Conservation (phyloP, 140 eudicot genomes). For the Oenanthe javanica region DNA sequence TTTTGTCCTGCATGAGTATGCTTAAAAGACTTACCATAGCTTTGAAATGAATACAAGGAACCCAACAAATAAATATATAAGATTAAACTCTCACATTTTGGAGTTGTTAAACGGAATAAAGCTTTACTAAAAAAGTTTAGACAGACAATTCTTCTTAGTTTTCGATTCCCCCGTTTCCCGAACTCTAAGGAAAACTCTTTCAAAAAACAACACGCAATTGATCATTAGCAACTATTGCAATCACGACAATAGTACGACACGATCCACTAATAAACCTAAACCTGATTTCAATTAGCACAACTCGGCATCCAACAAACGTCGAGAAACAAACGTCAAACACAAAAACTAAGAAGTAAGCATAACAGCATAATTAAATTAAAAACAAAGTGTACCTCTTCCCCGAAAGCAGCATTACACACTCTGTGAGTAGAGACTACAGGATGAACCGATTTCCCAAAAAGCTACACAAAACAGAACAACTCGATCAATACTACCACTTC, state of each 20-base stretch:
- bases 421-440: neutral
- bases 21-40: neutral
- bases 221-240: neutral
- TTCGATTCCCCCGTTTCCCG: neutral
- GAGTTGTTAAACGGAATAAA: neutral
- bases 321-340: neutral
- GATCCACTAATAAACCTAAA: neutral
- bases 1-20: too few species aligned
- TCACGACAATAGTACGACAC: neutral
- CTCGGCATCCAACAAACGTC: neutral
- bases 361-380: neutral
- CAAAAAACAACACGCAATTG: neutral
- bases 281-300: neutral
- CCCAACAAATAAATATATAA: neutral
- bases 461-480: neutral
- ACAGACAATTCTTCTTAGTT: neutral
- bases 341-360: neutral
- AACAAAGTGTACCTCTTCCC: neutral
- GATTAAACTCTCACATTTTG: neutral
- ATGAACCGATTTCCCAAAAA: neutral
- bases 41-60: neutral
- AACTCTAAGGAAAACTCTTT: neutral
- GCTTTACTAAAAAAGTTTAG: neutral
- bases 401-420: neutral
- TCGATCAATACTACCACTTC: neutral